Evolutionary conservation across 345 rosid genomes (phyloP), one percentile per base, ranked within the genome.

Genomic region (Euphorbia tirucalli): DNA sequence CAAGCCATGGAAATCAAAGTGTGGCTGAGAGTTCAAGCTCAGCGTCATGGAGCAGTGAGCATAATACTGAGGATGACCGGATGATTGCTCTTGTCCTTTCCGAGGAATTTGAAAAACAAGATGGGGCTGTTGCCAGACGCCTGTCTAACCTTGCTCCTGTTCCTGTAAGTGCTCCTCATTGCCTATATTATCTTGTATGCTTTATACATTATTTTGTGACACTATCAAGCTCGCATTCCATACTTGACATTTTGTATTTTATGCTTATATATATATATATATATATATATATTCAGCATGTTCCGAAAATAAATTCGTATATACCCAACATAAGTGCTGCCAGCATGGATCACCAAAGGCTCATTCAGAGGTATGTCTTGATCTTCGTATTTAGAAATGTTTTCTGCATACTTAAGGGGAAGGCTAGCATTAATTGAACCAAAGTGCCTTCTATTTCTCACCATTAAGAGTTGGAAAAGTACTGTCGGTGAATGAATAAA

Each of bases 261-360:
- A 63, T 66, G 35, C 11, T 64, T 55, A 66, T 71, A 63, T 35
- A 35, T 35, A 35, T 35, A 35, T 35, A 35, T 35, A 35, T 35
- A 35, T 35, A 35, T 35, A 35, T 35, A 35, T 35, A 30, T 60
- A 54, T 78, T 58, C 88, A 94, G 98, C 98, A 88, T 70, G 82
- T 92, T 62, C 97, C 96, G 5, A 82, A 85, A 71, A 92, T 91
- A 73, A 94, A 94, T 85, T 58, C 96, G 60, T 88, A 70, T 70
- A 90, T 94, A 69, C 98, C 98, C 60, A 86, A 88, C 77, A 4
- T 89, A 54, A 82, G 67, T 68, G 93, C 87, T 78, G 96, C 97
- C 69, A 92, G 87, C 78, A 74, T 90, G 82, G 98, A 94, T 82
- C 91, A 94, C 83, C 93, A 90, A 67, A 92, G 92, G 82, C 97